phyloP scores from a whole-genome alignment of 2,329 filamentous ascomycete genomes.

The Mycosphaerelloides madeirae region DNA sequence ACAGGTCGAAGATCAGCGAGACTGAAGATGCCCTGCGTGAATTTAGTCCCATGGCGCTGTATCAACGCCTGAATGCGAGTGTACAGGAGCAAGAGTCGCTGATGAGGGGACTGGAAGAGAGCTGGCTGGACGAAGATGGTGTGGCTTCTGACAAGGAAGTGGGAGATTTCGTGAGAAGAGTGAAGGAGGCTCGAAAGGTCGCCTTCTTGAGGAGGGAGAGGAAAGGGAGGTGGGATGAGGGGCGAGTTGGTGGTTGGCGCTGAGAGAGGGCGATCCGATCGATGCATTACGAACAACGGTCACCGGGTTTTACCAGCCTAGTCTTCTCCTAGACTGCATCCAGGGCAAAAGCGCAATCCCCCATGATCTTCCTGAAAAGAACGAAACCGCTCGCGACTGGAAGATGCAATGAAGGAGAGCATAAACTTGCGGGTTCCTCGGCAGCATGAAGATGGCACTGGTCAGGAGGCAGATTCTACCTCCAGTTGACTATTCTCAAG shows the following conservation, averaged over 20 bases:
- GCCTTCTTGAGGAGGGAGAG: constrained; percentile 78
- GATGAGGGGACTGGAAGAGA: constrained; percentile 82
- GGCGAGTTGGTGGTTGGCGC: constrained; percentile 89
- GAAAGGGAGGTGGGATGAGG: constrained; percentile 93
- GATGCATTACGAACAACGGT: too few species aligned
- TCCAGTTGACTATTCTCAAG: too few species aligned
- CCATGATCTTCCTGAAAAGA: too few species aligned
- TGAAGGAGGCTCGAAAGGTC: constrained; percentile 73
- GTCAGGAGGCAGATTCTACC: too few species aligned
- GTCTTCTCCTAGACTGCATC: too few species aligned
- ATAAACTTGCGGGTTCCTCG: too few species aligned
- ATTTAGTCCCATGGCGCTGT: constrained; percentile 81
- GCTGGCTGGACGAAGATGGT: constrained; percentile 68
- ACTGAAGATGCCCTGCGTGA: constrained; percentile 81
- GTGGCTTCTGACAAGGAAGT: constrained; percentile 74
- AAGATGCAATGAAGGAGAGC: too few species aligned
- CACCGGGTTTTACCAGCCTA: too few species aligned
- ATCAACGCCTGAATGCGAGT: constrained; percentile 70
- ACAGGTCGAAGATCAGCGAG: constrained; percentile 80
- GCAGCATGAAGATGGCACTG: too few species aligned
- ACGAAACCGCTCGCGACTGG: too few species aligned
- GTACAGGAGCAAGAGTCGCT: constrained; percentile 79
- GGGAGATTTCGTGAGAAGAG: constrained; percentile 74
- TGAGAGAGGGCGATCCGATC: constrained; percentile 46
- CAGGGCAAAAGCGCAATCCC: too few species aligned